phyloP scores from a whole-genome alignment of 805 yeast genomes.

The Starmerella apicola region DNA sequence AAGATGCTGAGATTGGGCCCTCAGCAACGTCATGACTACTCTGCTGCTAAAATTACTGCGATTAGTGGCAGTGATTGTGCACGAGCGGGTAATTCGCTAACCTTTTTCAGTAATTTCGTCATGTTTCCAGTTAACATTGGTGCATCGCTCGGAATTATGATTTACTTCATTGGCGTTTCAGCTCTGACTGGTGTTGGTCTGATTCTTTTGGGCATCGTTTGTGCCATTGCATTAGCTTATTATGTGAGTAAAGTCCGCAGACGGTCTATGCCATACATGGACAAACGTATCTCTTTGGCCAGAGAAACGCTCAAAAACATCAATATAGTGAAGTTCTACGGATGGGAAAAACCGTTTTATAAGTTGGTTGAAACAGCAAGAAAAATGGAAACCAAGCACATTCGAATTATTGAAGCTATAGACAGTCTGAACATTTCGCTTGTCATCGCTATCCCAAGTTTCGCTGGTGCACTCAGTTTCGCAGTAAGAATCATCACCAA shows the following conservation, averaged over 20 bases:
- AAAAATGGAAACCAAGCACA: constrained; percentile 8
- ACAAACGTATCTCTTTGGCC: constrained; percentile 57
- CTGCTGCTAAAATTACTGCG: constrained; percentile 61
- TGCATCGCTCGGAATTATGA: constrained; percentile 48
- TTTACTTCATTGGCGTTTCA: constrained; percentile 57
- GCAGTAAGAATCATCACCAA: constrained; percentile 12
- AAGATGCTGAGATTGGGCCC: constrained; percentile 56
- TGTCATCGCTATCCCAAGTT: constrained; percentile 12
- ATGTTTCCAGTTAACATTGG: constrained; percentile 10
- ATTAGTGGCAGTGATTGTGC: constrained; percentile 70
- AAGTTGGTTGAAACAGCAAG: constrained; percentile 30
- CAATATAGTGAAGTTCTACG: constrained; percentile 72
- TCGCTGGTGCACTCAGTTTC: constrained; percentile 14
- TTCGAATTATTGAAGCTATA: constrained; percentile 10
- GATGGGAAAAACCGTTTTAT: constrained; percentile 78
- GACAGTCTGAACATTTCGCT: constrained; percentile 10
- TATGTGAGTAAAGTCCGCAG: constrained; percentile 12
- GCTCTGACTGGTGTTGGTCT: constrained; percentile 60
- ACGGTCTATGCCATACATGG: constrained; percentile 39
- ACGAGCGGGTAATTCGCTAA: constrained; percentile 44
- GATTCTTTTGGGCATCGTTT: constrained; percentile 25
- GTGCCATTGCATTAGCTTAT: constrained; percentile 27
- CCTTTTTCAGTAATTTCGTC: constrained; percentile 7
- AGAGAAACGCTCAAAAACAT: constrained; percentile 67
- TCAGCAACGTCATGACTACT: constrained; percentile 44